Evolutionary conservation across 2,329 filamentous ascomycete genomes (phyloP), one percentile per base, ranked within the genome.

Genomic region (Cladophialophora immunda): DNA sequence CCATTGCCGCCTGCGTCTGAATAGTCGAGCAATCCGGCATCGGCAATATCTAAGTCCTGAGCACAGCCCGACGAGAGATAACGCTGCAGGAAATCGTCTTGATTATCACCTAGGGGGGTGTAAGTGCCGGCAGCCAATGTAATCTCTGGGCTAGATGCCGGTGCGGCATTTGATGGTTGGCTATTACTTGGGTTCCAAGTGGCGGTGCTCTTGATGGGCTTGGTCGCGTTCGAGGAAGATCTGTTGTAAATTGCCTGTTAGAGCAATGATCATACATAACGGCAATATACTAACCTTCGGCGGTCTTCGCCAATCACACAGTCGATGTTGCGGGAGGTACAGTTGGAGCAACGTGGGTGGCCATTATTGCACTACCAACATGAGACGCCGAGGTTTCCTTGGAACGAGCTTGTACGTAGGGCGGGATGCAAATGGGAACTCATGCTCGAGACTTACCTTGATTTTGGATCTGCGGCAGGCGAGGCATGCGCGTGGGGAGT

Each of bases 261-360:
- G 36, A 38, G 36, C 36, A 17, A 38, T n/a, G 17, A 38, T 5
- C 36, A 38, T 17, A 38, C 4, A 13, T 17, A n/a, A n/a, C 15
- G 17, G 36, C 36, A 38, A 17, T 17, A 38, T 38, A 56, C 53
- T 56, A 25, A 34, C 25, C 61, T 53, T 7, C 61, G 52, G 2
- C 61, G 50, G 19, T 64, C 61, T 56, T 50, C 19, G 22, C 61
- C 61, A 58, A 41, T 58, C 30, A 64, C 22, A 50, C 61, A 64
- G 27, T 64, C 61, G 34, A 56, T 50, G 30, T 64, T 58, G 53
- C 58, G 58, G 17, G 58, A 34, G 27, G 17, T 34, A 30, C 61
- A 64, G 38, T 64, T 64, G 19, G 61, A 64, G 36, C 61, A 64
- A 45, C 30, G n/a, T 25, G 61, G 61, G 45, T 29, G 27, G 32